phyloP scores from a whole-genome alignment of 768 basidiomycete genomes.

The Rhodotorula diobovata region DNA sequence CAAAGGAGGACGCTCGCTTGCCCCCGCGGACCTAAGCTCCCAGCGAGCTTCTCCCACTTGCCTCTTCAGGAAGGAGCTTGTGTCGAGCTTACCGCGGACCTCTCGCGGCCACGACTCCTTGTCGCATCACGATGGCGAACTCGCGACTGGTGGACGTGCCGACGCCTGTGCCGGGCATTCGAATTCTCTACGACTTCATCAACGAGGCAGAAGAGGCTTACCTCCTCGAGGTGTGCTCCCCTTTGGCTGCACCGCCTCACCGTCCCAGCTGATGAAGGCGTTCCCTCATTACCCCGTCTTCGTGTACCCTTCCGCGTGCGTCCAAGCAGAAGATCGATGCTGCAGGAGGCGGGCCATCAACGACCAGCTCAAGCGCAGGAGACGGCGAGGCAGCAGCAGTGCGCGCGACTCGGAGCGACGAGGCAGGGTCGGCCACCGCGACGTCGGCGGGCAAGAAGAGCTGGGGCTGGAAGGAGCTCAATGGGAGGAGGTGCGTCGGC shows the following conservation, averaged over 20 bases:
- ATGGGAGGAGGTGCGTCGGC: slow-evolving; percentile 41
- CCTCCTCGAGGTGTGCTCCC: slow-evolving; percentile 27
- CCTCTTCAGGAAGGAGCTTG: no score
- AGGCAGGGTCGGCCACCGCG: no score
- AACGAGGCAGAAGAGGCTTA: slow-evolving; percentile 25
- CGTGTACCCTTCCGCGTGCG: fast-evolving
- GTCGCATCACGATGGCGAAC: background rate
- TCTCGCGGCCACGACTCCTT: no score
- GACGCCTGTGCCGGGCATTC: background rate
- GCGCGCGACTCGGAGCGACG: no score
- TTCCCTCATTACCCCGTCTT: background rate
- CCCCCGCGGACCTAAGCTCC: no score
- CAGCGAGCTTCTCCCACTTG: no score
- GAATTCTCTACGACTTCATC: slow-evolving; percentile 36
- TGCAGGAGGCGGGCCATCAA: background rate
- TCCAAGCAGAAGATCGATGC: background rate
- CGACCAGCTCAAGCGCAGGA: background rate
- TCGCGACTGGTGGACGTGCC: background rate
- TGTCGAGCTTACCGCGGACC: no score
- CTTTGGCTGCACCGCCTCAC: background rate
- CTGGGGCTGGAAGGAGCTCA: slow-evolving; percentile 45
- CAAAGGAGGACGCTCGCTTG: no score
- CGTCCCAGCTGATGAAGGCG: background rate
- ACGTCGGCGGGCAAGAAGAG: background rate
- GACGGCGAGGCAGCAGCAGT: slow-evolving; percentile 8